Evolutionary conservation across 805 yeast species (phyloP), one percentile per base, ranked within the genome.

Genomic region (Nakazawaea ambrosiae): DNA sequence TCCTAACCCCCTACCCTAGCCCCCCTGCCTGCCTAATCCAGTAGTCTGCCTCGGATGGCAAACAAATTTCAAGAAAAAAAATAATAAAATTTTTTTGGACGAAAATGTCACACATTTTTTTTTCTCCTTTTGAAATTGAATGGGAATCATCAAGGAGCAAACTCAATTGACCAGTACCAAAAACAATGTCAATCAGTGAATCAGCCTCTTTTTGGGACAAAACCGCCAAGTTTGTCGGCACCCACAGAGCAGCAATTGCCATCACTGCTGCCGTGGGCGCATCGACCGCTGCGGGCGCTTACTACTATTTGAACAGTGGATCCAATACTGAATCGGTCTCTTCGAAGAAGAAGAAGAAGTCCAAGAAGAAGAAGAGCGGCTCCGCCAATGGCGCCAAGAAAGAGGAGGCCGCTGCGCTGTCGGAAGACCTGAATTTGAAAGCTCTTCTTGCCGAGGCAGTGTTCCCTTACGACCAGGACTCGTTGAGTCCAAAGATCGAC

Each of bases 401-500:
- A 24, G 49, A 61, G 8, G 8, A 9, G 10, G 19, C 23, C 12
- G 20, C 31, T 16, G 31, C 20, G 10, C 24, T 22, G 24, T 22
- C 24, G 29, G 16, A 15, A 8, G 9, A 18, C 19, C 24, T 18
- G 14, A 11, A 9, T 24, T 16, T 32, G 10, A 19, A 22, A 14
- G 3, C 67, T 31, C 49, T 50, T 43, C 42, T 56, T 12, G 30
- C 49, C 7, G 45, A 48, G 11, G 46, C 49, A 18, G 45, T 43
- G 22, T 80, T 73, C 51, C 83, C 89, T n/a, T 65, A 69, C 12
- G 66, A 66, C 45, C 42, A 35, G 12, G 50, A 52, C 2, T 58
- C 69, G 16, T 86, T 87, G 2, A 65, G 75, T 44, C 90, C 90
- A 4, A 65, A 62, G 15, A 51, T 83, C 31, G 60, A 70, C 27